These are phyloP conservation scores for Beta lomatogona DNA, from an alignment of 179 eudicot species.

Conservation along the genomic window DNA sequence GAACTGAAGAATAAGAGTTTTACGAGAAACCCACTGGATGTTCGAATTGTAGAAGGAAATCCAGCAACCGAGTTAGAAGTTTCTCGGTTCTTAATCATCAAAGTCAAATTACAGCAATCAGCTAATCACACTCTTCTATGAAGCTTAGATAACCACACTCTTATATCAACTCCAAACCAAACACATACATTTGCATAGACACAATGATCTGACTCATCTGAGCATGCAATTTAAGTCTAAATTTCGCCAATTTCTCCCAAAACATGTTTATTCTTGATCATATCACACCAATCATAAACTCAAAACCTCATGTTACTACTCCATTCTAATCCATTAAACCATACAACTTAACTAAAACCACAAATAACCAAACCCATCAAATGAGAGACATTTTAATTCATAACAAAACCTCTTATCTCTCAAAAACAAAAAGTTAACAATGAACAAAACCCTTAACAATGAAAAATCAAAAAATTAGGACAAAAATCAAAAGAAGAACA, in stretches of 20 bases:
- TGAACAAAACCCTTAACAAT: conserved; percentile 2
- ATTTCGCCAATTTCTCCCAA: background rate
- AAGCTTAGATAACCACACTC: no score
- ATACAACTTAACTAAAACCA: background rate
- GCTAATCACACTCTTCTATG: no score
- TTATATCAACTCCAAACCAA: background rate
- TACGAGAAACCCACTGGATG: no score
- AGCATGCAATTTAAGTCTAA: background rate
- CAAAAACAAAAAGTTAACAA: background rate
- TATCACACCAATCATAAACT: background rate
- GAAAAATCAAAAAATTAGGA: no score
- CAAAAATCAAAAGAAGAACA: background rate
- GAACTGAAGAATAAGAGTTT: no score
- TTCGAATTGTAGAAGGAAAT: no score
- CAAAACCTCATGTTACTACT: background rate
- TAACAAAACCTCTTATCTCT: no score
- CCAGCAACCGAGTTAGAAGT: no score
- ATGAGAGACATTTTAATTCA: background rate
- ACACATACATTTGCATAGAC: background rate
- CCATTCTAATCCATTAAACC: no score
- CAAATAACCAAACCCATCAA: background rate
- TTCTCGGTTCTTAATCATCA: no score
- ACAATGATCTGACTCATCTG: background rate
- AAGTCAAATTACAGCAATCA: no score
- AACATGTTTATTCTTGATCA: background rate